Evolutionary conservation across 169 alveolate genomes (phyloP), one percentile per base, ranked within the genome.

Genomic region (Plasmodium malariae): DNA sequence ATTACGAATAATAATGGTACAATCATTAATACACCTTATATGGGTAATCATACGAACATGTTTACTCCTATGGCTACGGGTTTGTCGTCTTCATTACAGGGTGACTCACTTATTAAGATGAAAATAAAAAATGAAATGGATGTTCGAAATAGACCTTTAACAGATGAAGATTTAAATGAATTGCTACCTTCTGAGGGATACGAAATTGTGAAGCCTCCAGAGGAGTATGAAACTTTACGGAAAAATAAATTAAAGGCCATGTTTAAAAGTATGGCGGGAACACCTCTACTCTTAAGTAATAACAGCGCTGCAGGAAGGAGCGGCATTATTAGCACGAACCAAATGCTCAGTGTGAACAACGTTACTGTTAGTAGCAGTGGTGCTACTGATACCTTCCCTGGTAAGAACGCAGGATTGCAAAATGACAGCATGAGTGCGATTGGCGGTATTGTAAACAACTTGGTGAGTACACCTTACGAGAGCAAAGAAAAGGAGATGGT

Each of bases 161-260:
- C 99, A 0, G 99, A 99, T 92, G 99, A 97, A 88, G 99, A 98
- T 87, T 93, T 98, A 37, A 98, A 97, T 68, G 96, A 96, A 43
- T 91, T 98, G 28, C 92, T 98, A 19, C 99, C 99, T 14, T 54
- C 68, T 28, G 99, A 94, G 65, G 99, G 98, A 3, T 97, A 96
- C 83, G 99, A 96, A 74, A 93, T 97, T 19, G 97, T 97, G 28
- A 80, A 92, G 57, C 97, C 98, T 1, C 99, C 98, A 0, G 97
- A 95, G 30, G 98, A 95, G 78, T 97, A 96, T 63, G 92, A 94
- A 57, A 94, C 95, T 14, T 74, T 94, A 37, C 65, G 96, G 2
- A 73, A 92, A 78, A 26, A 91, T 60, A 63, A 92, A 71, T 28
- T 92, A 73, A 69, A 93, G 60, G 60, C 72, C 60, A 30, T 90